These are phyloP conservation scores for Corylus americana DNA, from an alignment of 306 rosid genomes.

Conservation along the genomic window DNA sequence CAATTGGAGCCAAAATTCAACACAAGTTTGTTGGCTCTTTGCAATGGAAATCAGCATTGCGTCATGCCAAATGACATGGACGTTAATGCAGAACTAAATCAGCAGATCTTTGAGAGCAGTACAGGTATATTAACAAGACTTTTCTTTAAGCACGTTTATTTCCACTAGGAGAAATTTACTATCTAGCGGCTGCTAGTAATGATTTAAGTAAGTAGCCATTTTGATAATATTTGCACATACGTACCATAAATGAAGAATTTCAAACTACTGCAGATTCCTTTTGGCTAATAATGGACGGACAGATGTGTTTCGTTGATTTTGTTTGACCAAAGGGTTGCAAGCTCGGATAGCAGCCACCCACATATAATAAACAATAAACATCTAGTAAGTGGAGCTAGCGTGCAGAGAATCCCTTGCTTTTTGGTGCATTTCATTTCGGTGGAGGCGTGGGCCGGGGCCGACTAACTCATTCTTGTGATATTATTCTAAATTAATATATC, in stretches of 20 bases:
- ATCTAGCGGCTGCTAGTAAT: conserved; percentile 18
- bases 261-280: neutral
- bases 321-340: neutral
- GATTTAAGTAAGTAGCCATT: conserved; percentile 17
- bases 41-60: neutral
- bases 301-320: conserved; percentile 11
- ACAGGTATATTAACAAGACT: neutral
- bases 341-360: conserved; percentile 14
- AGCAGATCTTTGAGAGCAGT: neutral
- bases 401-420: conserved; percentile 6
- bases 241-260: conserved; percentile 7
- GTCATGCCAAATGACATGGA: neutral
- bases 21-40: neutral
- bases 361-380: conserved; percentile 18
- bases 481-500: neutral
- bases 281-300: neutral
- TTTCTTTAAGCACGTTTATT: neutral
- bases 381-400: conserved; percentile 12
- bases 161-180: neutral
- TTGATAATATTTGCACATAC: neutral
- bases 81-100: neutral
- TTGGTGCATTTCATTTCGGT: conserved; percentile 1
- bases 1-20: neutral
- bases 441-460: conserved; percentile 8
- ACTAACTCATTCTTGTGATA: neutral